Evolutionary conservation across 106 monocot species (phyloP).

Genomic region (Agapanthus africanus): DNA sequence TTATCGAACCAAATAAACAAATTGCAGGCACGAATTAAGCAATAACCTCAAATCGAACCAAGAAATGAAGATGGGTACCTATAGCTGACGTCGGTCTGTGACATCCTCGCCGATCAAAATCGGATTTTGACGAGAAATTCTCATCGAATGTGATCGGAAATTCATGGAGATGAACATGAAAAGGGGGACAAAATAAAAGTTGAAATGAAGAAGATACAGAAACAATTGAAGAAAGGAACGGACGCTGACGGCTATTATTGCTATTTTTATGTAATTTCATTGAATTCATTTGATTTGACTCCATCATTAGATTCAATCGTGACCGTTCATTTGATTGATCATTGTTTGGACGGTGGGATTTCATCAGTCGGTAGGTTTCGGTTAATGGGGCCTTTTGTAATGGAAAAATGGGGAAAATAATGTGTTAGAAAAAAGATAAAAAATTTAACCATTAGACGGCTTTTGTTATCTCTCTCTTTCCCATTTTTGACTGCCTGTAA

Average conservation of each 20-base stretch:
- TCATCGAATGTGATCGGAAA: constrained; percentile 4
- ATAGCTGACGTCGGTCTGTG: constrained; percentile 34
- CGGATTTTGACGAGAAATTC: constrained; percentile 14
- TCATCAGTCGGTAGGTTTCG: no score
- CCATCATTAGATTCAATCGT: neutral
- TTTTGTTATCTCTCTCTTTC: no score
- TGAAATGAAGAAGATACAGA: neutral
- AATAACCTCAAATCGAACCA: neutral
- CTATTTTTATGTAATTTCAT: neutral
- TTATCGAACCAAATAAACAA: neutral
- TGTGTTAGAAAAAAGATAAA: no score
- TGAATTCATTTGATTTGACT: constrained; percentile 5
- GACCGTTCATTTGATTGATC: neutral
- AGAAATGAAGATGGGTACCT: constrained; percentile 15
- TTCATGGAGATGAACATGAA: neutral
- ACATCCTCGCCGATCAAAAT: constrained; percentile 29
- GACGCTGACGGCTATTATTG: no score
- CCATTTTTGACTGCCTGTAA: no score
- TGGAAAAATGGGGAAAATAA: no score
- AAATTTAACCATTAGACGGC: no score
- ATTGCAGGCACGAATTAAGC: neutral
- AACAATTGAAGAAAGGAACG: neutral
- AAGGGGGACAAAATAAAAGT: neutral
- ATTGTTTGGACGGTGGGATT: no score
- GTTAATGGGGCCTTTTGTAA: no score